phyloP scores from a whole-genome alignment of 1,284 basidiomycete genomes.

The Puccinia polysora region DNA sequence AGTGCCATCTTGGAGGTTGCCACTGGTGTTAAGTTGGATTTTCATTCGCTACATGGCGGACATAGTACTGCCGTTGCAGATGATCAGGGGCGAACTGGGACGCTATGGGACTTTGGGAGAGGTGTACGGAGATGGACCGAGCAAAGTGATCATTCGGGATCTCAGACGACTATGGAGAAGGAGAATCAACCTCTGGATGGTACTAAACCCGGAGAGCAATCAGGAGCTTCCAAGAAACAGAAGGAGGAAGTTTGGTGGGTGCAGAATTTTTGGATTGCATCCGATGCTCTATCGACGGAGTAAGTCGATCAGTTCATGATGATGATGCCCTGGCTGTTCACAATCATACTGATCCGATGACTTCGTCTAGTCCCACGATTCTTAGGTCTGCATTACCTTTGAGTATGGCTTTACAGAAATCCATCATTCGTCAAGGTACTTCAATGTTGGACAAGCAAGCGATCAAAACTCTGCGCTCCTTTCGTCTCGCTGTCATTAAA shows the following conservation, averaged over 20 bases:
- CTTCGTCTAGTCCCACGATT: constrained; percentile 60
- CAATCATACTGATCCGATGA: not conserved
- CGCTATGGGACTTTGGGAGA: constrained; percentile 48
- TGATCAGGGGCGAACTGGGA: constrained; percentile 23
- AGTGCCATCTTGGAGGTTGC: constrained; percentile 84
- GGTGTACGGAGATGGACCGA: constrained; percentile 48
- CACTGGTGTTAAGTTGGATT: constrained; percentile 77
- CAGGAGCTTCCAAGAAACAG: constrained; percentile 49
- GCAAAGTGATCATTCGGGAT: constrained; percentile 43
- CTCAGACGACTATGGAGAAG: constrained; percentile 19
- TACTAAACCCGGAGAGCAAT: constrained; percentile 44
- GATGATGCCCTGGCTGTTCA: not conserved
- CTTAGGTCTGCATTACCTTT: constrained; percentile 73
- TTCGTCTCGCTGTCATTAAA: constrained; percentile 80
- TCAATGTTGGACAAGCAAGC: constrained; percentile 81
- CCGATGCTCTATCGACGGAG: constrained; percentile 75
- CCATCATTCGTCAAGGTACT: constrained; percentile 87
- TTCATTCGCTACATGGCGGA: constrained; percentile 56
- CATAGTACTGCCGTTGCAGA: constrained; percentile 18
- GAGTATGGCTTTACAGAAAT: constrained; percentile 83
- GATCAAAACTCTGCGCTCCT: constrained; percentile 73
- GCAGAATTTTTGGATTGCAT: constrained; percentile 87
- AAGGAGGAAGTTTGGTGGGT: constrained; percentile 71
- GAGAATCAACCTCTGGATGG: constrained; percentile 50
- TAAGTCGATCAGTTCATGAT: constrained; percentile 56